Base-by-base conservation (phyloP, 2,329 filamentous ascomycete genomes). In the Chalaropsis thielavioides region DNA sequence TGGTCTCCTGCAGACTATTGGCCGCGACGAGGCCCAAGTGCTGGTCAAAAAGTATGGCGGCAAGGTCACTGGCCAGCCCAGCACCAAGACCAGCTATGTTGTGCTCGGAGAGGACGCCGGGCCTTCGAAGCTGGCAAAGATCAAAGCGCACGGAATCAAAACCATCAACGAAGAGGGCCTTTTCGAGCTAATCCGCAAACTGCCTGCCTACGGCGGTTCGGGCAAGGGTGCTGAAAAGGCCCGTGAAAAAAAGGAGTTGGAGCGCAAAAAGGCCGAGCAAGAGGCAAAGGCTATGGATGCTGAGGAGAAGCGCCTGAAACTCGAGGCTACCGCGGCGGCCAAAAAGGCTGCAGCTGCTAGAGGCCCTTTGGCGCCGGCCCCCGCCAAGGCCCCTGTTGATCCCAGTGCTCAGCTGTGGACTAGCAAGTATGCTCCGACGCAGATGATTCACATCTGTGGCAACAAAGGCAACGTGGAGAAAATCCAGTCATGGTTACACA, bases 151-250 rank as follows among this genome's bases (percentile, higher is more conserved):
- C 70, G 84, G 84, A 0, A 84, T 97, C 73, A 96, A 91, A 74
- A 95, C 92, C 0, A 96, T 99, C 71, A 87, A 96, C 70, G 95
- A 99, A 73, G 84, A 95, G 69, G 95, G 94, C 0, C 77, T 99
- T 2, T 95, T 96, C 69, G 87, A 89, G 67, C 81, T 99, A 56
- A 95, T 99, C 69, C 81, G 84, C 67, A 79, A 78, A 35, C 80
- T 97, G 63, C 92, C 94, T 46, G 88, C 90, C 0, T 88, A 90
- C 71, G 94, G 95, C 58, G 94, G 95, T 7, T 84, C 87, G 71
- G 89, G 91, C 54, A 92, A 92, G 72, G 92, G 90, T 38, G 94
- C 92, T 6, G 89, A 89, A 70, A 91, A 92, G 70, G 84, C 86
- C 62, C 87, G 87, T 67, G 87, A 91, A 71, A 96, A 96, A 77